Evolutionary conservation across 2,329 filamentous ascomycete species (phyloP).

Genomic region (Clathrospora elynae): DNA sequence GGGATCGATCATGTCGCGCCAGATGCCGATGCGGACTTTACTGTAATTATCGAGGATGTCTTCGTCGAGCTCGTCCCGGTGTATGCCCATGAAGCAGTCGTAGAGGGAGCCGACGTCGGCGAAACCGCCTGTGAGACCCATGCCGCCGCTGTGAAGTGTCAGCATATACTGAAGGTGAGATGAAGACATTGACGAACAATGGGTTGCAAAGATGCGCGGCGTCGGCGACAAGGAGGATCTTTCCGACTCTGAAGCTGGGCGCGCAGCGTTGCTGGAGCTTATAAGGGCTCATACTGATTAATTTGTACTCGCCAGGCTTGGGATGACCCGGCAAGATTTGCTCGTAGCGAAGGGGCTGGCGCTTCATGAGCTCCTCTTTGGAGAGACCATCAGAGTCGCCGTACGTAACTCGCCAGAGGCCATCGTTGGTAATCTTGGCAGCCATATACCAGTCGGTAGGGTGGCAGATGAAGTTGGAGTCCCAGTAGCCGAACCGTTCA

Average conservation of each 20-base stretch:
- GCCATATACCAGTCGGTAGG: slow-evolving; percentile 68
- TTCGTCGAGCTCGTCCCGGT: slow-evolving; percentile 42
- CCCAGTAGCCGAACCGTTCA: slow-evolving; percentile 58
- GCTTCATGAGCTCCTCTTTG: slow-evolving; percentile 58
- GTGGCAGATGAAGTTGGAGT: slow-evolving; percentile 66
- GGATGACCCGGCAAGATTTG: slow-evolving; percentile 65
- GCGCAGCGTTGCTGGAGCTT: slow-evolving; percentile 66
- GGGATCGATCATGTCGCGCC: slow-evolving; percentile 44
- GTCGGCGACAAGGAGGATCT: slow-evolving; percentile 63
- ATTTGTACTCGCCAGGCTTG: slow-evolving; percentile 61
- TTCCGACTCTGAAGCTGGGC: slow-evolving; percentile 61
- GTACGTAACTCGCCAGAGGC: slow-evolving; percentile 68
- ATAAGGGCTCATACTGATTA: slow-evolving; percentile 64
- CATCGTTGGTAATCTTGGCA: slow-evolving; percentile 63
- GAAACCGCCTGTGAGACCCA: slow-evolving; percentile 68
- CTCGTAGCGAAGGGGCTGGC: slow-evolving; percentile 62
- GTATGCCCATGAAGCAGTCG: slow-evolving; percentile 58
- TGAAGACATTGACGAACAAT: slow-evolving; percentile 39
- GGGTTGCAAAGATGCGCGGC: slow-evolving; percentile 65
- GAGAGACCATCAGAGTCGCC: slow-evolving; percentile 62
- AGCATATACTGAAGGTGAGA: neutral
- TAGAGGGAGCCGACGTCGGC: slow-evolving; percentile 67
- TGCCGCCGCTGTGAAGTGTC: slow-evolving; percentile 54
- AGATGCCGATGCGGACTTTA: slow-evolving; percentile 41
- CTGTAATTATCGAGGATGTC: slow-evolving; percentile 45